A percentile compares a stretch with the other conserved stretches of the same genome.
These are phyloP conservation scores for Saturnispora besseyi DNA, from an alignment of 805 yeast genomes.

Conservation along the genomic window DNA sequence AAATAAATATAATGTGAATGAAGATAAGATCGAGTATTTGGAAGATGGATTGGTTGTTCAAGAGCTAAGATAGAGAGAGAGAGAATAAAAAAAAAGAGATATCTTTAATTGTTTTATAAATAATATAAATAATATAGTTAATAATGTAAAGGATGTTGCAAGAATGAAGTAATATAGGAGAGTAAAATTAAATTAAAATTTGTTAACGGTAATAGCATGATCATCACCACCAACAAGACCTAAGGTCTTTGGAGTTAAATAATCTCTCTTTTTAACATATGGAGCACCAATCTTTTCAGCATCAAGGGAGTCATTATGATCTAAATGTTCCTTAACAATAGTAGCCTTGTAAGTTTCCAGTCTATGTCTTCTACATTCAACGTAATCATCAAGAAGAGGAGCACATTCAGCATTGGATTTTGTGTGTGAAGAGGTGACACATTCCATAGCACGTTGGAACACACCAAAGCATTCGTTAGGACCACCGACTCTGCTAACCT, in stretches of 20 bases:
- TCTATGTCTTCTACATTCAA: slow-evolving; percentile 32
- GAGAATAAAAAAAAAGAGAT: not conserved
- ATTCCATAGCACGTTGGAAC: slow-evolving; percentile 31
- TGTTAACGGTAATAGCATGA: slow-evolving; percentile 21
- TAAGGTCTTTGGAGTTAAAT: slow-evolving; percentile 31
- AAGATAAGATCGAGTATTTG: not conserved
- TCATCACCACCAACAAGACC: slow-evolving; percentile 32
- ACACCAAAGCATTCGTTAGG: slow-evolving; percentile 32
- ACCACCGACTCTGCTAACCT: slow-evolving; percentile 29
- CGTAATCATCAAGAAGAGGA: slow-evolving; percentile 26
- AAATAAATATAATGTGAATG: not conserved
- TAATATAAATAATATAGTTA: not conserved
- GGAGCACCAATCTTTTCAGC: slow-evolving; percentile 30
- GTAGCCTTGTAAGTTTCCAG: slow-evolving; percentile 30
- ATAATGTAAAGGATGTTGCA: not conserved
- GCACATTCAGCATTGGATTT: slow-evolving; percentile 26
- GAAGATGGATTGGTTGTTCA: slow-evolving; percentile 6
- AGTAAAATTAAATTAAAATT: slow-evolving; percentile 13
- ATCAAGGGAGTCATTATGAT: slow-evolving; percentile 21
- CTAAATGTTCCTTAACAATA: slow-evolving; percentile 27
- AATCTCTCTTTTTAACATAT: slow-evolving; percentile 31
- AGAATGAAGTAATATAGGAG: not conserved
- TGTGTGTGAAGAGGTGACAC: slow-evolving; percentile 29
- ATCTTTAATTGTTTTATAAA: not conserved
- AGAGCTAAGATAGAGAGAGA: not conserved